These are phyloP conservation scores for Neopestalotiopsis rosae DNA, from an alignment of 2,329 filamentous ascomycete genomes.

Conservation along the genomic window DNA sequence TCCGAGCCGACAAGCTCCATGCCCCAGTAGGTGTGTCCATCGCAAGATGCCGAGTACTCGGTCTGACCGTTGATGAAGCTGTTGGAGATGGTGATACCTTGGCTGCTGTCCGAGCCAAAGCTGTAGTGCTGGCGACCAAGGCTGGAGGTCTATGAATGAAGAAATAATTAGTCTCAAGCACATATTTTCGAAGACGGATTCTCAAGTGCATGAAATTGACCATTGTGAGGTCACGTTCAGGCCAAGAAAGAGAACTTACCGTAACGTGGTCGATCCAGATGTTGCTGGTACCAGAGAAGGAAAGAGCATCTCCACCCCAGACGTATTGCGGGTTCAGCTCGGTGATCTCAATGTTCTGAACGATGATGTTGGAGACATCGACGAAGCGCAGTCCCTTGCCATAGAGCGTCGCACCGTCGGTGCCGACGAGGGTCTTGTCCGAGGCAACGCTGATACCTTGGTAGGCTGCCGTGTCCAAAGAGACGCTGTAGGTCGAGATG, in stretches of 20 bases:
- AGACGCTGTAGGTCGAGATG: slow-evolving; percentile 32
- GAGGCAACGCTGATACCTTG: slow-evolving; percentile 4
- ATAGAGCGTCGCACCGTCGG: slow-evolving; percentile 56
- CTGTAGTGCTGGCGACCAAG: slow-evolving; percentile 51
- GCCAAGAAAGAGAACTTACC: neutral
- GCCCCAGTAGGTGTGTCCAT: slow-evolving; percentile 52
- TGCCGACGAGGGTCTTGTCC: slow-evolving; percentile 49
- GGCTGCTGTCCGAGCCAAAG: slow-evolving; percentile 37
- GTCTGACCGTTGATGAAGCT: slow-evolving; percentile 50
- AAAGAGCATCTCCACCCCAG: slow-evolving; percentile 62
- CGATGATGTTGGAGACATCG: slow-evolving; percentile 59
- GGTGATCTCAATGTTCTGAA: slow-evolving; percentile 61
- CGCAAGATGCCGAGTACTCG: slow-evolving; percentile 47
- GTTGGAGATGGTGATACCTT: slow-evolving; percentile 52
- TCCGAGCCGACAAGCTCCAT: slow-evolving; percentile 11
- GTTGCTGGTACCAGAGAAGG: slow-evolving; percentile 45
- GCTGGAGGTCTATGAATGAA: slow-evolving; percentile 32
- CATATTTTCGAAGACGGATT: neutral
- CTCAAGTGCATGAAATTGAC: neutral
- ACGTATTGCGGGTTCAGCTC: slow-evolving; percentile 60
- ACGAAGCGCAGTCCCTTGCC: slow-evolving; percentile 61
- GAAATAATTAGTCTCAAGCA: neutral
- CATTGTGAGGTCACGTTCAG: neutral
- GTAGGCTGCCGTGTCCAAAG: slow-evolving; percentile 54
- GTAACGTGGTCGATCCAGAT: slow-evolving; percentile 32